phyloP scores from a whole-genome alignment of 106 monocot species.

The Dioscorea alata region DNA sequence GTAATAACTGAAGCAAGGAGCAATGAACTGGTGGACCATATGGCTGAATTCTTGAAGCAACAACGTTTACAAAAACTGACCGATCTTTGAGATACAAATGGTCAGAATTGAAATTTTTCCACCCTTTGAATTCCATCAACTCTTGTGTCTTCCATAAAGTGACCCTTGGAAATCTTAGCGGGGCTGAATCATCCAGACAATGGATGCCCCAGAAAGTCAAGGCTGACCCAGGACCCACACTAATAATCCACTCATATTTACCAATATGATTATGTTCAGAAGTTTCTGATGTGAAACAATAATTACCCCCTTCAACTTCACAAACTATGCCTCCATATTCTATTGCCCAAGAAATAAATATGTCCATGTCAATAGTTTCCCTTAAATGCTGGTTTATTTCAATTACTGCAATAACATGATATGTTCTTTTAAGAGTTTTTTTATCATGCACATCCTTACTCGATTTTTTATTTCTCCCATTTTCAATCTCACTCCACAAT shows the following conservation, averaged over 20 bases:
- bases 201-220: slow-evolving; percentile 80
- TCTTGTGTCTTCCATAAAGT: slow-evolving; percentile 72
- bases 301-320: slow-evolving; percentile 23
- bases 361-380: slow-evolving; percentile 51
- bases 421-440: slow-evolving; percentile 31
- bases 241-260: slow-evolving; percentile 80
- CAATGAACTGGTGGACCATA: slow-evolving; percentile 64
- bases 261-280: slow-evolving; percentile 38
- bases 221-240: slow-evolving; percentile 47
- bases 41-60: slow-evolving; percentile 38
- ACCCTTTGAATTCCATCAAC: slow-evolving; percentile 18
- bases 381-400: slow-evolving; percentile 68
- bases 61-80: slow-evolving; percentile 51
- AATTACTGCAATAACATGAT: slow-evolving; percentile 76
- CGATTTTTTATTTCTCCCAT: slow-evolving; percentile 31
- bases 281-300: slow-evolving; percentile 20
- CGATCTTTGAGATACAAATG: slow-evolving; percentile 9
- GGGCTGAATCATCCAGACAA: slow-evolving; percentile 76
- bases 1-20: slow-evolving; percentile 71
- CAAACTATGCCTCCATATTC: slow-evolving; percentile 42
- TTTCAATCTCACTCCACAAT: slow-evolving; percentile 86
- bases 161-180: slow-evolving; percentile 73
- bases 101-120: slow-evolving; percentile 2
- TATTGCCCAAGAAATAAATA: slow-evolving; percentile 65
- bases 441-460: slow-evolving; percentile 35